These are phyloP conservation scores for Apiospora phragmitis DNA, from an alignment of 2,329 filamentous ascomycete genomes.

Conservation along the genomic window DNA sequence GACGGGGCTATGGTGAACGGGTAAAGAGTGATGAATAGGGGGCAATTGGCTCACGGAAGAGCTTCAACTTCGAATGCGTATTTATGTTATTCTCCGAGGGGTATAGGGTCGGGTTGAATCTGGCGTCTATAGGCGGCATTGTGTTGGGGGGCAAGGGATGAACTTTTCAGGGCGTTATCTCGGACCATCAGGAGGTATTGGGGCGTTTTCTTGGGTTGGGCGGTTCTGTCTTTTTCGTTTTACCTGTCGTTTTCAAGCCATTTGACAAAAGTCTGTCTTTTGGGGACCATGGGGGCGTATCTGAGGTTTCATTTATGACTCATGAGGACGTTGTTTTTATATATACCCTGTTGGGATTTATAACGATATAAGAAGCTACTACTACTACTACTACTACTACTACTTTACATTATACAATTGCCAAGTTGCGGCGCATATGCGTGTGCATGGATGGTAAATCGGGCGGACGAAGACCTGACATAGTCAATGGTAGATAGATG, in stretches of 20 bases:
- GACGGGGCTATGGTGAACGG: conserved; percentile 7
- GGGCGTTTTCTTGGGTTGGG: neutral
- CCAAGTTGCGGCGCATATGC: neutral
- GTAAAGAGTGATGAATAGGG: neutral
- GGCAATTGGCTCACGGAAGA: neutral
- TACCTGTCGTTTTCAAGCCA: neutral
- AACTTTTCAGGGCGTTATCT: neutral
- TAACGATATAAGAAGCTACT: neutral
- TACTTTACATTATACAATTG: neutral
- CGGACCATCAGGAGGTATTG: neutral
- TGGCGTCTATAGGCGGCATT: neutral
- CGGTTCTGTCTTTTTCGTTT: neutral
- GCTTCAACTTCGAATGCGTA: neutral
- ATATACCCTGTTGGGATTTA: conserved; percentile 8
- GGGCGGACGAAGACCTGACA: neutral
- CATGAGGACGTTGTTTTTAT: conserved; percentile 2
- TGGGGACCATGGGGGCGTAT: neutral
- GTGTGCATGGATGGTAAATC: neutral
- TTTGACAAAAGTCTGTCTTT: neutral
- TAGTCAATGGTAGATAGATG: neutral
- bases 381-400: neutral
- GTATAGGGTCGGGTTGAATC: neutral
- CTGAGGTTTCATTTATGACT: conserved; percentile 2
- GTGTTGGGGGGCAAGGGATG: neutral
- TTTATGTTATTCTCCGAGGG: neutral